Base-by-base conservation (phyloP, 1,284 basidiomycete species). In the Puccinia polysora region DNA sequence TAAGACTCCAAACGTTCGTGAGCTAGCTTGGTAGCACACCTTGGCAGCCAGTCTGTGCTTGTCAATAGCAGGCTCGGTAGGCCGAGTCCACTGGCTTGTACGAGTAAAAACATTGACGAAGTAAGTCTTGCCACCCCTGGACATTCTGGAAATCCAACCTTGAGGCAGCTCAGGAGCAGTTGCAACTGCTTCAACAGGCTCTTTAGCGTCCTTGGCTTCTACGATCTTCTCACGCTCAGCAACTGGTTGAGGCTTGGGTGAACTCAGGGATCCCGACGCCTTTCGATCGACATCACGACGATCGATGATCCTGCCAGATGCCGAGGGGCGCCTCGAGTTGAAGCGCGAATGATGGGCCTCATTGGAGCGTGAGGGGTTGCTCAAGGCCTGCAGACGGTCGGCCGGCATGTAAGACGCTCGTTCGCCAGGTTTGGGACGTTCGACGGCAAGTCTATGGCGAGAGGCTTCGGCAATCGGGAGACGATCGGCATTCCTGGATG, bases 81-180 rank as follows among this genome's bases (percentile, higher is more conserved):
- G 70, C 28, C 52, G 52, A 56, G 36, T 38, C 70, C 70, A 73
- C 18, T 73, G 70, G 53, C 70, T 73, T 43, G 62, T 73, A 5
- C 70, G 50, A 49, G 70, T 73, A 15, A 65, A 43, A 14, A 36
- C 62, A 43, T 73, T 73, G 49, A 73, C 70, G 43, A 65, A 73
- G 47, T 73, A 73, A 64, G 60, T 64, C 47, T 73, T 73, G 43
- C 70, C 62, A 38, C 34, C 36, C n/a, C 50, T 64, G 4, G 70
- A 73, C 43, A 49, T 55, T 28, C 62, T 53, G 32, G 52, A 47
- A 47, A 64, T 55, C 70, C 70, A 73, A 38, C 70, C 70, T 28
- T 64, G 43, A 32, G 70, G 70, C 38, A 73, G 55, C 36, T 60
- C 20, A 47, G 50, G 28, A 34, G 20, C 15, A 50, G 34, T 4